These are phyloP conservation scores for Starmerella sp. DNA, from an alignment of 805 yeast species.

Conservation along the genomic window DNA sequence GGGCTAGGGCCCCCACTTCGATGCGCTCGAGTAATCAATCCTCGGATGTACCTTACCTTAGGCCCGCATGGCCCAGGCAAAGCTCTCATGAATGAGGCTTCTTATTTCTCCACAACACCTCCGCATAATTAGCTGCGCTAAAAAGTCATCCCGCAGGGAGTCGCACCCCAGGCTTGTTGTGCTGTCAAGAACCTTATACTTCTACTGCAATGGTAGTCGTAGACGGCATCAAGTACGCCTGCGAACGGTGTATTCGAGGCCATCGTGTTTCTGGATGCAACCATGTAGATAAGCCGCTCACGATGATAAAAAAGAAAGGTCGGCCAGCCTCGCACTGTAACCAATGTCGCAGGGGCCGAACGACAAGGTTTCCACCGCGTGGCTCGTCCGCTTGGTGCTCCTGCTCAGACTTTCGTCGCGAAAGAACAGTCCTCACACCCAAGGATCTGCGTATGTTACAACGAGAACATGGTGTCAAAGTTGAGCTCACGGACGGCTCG, in stretches of 20 bases:
- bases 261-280: conserved; percentile 91
- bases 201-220: conserved; percentile 33
- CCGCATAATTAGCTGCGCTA: background rate
- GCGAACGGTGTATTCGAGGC: conserved; percentile 92
- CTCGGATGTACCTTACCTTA: background rate
- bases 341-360: conserved; percentile 40
- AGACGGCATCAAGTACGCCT: conserved; percentile 90
- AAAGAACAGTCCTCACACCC: background rate
- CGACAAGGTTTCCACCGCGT: background rate
- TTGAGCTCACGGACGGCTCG: background rate
- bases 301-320: conserved; percentile 93
- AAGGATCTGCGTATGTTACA: background rate
- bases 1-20: background rate
- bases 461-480: background rate
- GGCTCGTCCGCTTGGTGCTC: background rate
- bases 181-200: background rate
- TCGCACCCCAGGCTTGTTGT: background rate
- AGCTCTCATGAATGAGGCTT: background rate
- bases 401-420: background rate
- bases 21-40: background rate
- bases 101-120: background rate
- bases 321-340: conserved; percentile 87
- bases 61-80: background rate
- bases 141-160: no score
- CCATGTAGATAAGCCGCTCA: conserved; percentile 81